Conservation (phyloP, 2,329 filamentous ascomycete genomes). For the Corynespora cassiicola region DNA sequence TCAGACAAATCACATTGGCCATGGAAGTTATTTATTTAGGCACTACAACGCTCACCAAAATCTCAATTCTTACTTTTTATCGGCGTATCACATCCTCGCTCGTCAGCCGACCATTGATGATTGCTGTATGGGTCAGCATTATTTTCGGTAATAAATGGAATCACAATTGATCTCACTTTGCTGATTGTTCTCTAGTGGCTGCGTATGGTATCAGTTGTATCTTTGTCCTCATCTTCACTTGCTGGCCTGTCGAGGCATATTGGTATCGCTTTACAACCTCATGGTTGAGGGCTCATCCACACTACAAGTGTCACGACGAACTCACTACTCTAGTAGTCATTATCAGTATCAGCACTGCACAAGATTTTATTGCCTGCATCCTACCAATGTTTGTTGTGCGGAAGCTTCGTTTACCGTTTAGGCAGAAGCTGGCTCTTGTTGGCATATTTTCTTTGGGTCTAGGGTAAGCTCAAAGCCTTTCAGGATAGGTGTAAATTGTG, state of each 20-base stretch:
- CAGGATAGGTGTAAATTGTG: not conserved
- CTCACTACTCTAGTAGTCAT: conserved; percentile 12
- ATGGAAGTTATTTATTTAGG: conserved; percentile 25
- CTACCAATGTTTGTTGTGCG: conserved; percentile 19
- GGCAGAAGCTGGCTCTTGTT: conserved; percentile 18
- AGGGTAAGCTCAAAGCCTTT: conserved; percentile 10
- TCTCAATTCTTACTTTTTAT: conserved; percentile 24
- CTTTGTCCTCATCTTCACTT: conserved; percentile 17
- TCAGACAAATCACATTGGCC: conserved; percentile 20
- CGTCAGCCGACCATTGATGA: conserved; percentile 9
- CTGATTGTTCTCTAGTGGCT: conserved; percentile 10
- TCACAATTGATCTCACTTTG: not conserved
- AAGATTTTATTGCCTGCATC: conserved; percentile 21
- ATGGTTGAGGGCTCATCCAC: conserved; percentile 16
- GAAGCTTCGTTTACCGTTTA: conserved; percentile 17
- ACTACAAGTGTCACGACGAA: conserved; percentile 20
- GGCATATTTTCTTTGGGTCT: conserved; percentile 14
- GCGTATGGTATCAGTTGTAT: conserved; percentile 15
- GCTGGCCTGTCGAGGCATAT: conserved; percentile 20
- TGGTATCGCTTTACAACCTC: conserved; percentile 18
- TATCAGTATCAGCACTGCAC: conserved; percentile 15
- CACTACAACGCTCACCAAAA: conserved; percentile 19
- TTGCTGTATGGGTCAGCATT: conserved; percentile 12
- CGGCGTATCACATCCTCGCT: conserved; percentile 17
- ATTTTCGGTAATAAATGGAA: conserved; percentile 12